These are phyloP conservation scores for Pseudogymnoascus sp. DNA, from an alignment of 2,329 filamentous ascomycete species.

Conservation along the genomic window DNA sequence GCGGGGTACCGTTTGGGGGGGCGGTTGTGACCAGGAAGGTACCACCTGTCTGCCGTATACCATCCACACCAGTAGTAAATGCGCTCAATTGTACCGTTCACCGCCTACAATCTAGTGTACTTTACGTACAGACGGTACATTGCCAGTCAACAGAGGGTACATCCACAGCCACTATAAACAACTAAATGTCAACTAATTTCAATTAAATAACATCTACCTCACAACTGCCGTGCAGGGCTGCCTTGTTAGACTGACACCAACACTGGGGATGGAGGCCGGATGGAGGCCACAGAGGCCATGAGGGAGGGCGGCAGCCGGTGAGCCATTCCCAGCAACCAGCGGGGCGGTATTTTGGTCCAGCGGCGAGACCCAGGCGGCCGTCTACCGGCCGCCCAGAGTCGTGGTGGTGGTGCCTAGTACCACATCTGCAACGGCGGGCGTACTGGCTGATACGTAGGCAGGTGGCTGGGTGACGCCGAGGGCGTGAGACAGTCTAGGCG, in stretches of 20 bases:
- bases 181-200: too few relatives aligned
- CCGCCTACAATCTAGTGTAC: not conserved
- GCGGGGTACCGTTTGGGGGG: not conserved
- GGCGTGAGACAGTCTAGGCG: not conserved
- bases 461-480: constrained; percentile 4
- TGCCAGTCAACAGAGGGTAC: too few relatives aligned
- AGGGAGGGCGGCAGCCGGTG: not conserved
- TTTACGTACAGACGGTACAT: not conserved
- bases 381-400: not conserved
- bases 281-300: not conserved
- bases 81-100: not conserved
- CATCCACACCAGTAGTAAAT: not conserved
- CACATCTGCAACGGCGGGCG: not conserved
- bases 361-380: not conserved
- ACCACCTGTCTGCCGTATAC: not conserved
- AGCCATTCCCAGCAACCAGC: not conserved
- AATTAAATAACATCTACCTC: too few relatives aligned
- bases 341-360: not conserved
- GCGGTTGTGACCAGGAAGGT: not conserved
- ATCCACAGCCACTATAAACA: too few relatives aligned
- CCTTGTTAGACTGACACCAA: not conserved
- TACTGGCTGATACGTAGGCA: not conserved
- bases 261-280: too few relatives aligned
- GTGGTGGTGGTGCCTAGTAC: not conserved
- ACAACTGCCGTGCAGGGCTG: not conserved